Conservation (phyloP, 1,284 basidiomycete genomes). For the Ceratobasidium sp. region DNA sequence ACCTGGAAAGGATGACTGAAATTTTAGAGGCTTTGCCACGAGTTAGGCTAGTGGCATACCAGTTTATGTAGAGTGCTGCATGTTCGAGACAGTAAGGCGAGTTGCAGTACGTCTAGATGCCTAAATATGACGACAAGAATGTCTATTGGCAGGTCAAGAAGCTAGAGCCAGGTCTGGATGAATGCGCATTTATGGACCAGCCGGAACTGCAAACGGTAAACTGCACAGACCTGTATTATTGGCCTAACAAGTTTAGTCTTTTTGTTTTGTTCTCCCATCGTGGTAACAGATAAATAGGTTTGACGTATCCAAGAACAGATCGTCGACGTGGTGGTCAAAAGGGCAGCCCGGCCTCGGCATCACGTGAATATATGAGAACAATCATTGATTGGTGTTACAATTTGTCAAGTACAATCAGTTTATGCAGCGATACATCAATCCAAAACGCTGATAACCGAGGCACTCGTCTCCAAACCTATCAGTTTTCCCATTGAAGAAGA, state of each 20-base stretch:
- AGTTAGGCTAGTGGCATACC: constrained; percentile 60
- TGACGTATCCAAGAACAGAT: neutral
- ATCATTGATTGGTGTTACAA: constrained; percentile 15
- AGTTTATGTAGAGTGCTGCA: constrained; percentile 58
- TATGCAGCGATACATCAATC: neutral
- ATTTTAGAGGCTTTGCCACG: neutral
- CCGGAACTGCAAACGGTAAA: neutral
- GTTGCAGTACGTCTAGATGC: neutral
- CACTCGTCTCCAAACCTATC: neutral
- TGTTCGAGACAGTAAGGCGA: constrained; percentile 30
- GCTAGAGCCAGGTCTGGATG: constrained; percentile 22
- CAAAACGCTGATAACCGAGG: constrained; percentile 10
- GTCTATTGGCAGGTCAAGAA: constrained; percentile 19
- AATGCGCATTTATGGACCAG: constrained; percentile 24
- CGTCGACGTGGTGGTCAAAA: neutral
- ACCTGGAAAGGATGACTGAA: constrained; percentile 7
- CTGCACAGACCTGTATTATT: neutral
- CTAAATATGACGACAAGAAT: constrained; percentile 8
- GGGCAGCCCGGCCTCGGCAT: neutral
- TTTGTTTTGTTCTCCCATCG: neutral
- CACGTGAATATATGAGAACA: neutral
- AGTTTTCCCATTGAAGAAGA: constrained; percentile 1
- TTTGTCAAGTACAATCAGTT: neutral
- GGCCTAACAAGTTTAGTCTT: neutral
- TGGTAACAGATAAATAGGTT: neutral